Base-by-base conservation (phyloP, 768 basidiomycete genomes). In the Boletus pseudo-olivaceus region DNA sequence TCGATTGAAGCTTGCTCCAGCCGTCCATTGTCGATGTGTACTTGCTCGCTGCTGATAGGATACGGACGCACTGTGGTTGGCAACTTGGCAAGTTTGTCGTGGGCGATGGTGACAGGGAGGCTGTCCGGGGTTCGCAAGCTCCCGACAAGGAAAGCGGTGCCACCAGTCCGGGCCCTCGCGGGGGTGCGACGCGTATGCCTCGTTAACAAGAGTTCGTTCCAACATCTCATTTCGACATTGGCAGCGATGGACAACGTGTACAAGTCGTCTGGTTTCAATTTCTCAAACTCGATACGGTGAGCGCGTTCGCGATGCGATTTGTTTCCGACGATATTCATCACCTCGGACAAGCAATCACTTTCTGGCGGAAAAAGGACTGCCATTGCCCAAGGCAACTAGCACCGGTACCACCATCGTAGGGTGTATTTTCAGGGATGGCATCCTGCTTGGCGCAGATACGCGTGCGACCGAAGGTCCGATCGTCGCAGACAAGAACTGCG, bases 401-500 rank as follows among this genome's bases (percentile, higher is more conserved):
- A 93, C 91, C 1, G 95, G 94, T 62, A 99, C 96, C 5, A 99
- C 96, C 46, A 98, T 99, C 76, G 97, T 99, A 17, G 97, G 97
- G 27, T 93, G 93, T 66, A 73, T 97, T 51, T 98, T 89, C 73
- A 87, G 85, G 61, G 91, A 92, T 66, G 97, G 97, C 6, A 86
- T 99, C 61, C 82, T 96, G 17, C 82, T 99, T 6, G 97, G 96
- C 43, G 97, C 97, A 14, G 97, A 98, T 72, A 99, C 97, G 1
- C 81, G 96, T 63, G 95, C 97, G 5, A 98, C 97, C 0, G 91
- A 87, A 56, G 97, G 96, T 1, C 82, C 83, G 23, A 98, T 98
- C 60, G 92, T 99, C 27, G 93, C 93, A 0, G 96, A 98, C 77
- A 98, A 99, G 83, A 99, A 99, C 75, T 99, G 97, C 73, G 97